phyloP scores from a whole-genome alignment of 2,329 filamentous ascomycete genomes.

The Colletotrichum spinosum region DNA sequence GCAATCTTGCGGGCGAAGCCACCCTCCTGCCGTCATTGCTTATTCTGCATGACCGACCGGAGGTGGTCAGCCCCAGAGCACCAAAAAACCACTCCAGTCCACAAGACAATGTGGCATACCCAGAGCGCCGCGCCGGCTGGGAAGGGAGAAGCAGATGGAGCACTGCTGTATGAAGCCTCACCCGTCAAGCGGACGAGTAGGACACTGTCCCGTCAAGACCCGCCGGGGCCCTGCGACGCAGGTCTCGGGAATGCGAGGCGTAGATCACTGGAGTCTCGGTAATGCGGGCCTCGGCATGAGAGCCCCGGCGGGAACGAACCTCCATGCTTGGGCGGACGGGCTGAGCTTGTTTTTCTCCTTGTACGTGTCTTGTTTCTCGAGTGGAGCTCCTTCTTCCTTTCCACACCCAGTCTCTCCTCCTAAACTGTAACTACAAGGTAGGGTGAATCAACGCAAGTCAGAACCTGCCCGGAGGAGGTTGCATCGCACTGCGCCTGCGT shows the following conservation, averaged over 20 bases:
- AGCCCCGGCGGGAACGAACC: conserved; percentile 6
- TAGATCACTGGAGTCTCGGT: conserved; percentile 27
- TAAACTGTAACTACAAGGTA: too few relatives aligned
- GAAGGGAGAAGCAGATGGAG: background rate
- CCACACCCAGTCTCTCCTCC: too few relatives aligned
- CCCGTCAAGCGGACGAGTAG: conserved; percentile 25
- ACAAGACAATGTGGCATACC: too few relatives aligned
- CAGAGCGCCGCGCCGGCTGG: too few relatives aligned
- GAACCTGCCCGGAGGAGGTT: too few relatives aligned
- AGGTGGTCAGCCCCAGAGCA: conserved; percentile 21
- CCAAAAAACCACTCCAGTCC: too few relatives aligned
- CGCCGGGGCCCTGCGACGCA: conserved; percentile 24
- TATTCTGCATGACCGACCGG: conserved; percentile 27
- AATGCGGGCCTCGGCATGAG: conserved; percentile 34
- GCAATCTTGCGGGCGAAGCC: conserved; percentile 1
- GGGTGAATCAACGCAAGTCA: background rate
- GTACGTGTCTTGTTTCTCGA: too few relatives aligned
- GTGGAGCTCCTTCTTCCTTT: too few relatives aligned
- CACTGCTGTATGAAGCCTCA: conserved; percentile 1
- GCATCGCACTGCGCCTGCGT: too few relatives aligned
- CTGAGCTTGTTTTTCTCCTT: conserved; percentile 6
- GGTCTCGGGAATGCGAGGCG: conserved; percentile 34
- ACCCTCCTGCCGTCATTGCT: conserved; percentile 23
- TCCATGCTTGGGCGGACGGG: too few relatives aligned
- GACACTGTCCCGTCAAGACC: conserved; percentile 17